A percentile compares a stretch with the other conserved stretches of the same genome.
These are phyloP conservation scores for Metarhizium guizhouense DNA, from an alignment of 2,329 filamentous ascomycete genomes.

Conservation along the genomic window DNA sequence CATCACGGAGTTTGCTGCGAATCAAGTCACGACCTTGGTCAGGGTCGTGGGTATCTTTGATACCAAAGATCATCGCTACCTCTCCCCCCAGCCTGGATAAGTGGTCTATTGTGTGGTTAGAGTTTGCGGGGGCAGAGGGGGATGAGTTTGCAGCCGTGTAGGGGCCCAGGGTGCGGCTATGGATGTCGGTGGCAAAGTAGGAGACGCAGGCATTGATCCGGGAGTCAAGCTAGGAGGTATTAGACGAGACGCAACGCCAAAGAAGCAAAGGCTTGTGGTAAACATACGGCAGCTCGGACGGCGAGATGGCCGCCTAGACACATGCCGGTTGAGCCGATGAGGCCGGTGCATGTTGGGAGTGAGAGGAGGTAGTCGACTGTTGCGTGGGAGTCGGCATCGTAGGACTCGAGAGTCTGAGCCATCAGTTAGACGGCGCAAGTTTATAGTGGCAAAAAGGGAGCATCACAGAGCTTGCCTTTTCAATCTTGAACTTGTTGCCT, in stretches of 20 bases:
- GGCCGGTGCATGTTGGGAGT: constrained; percentile 70
- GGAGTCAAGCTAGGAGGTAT: constrained; percentile 49
- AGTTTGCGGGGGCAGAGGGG: constrained; percentile 24
- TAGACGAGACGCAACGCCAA: not conserved
- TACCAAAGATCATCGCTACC: constrained; percentile 82
- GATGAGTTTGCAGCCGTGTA: constrained; percentile 39
- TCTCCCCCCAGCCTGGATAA: constrained; percentile 69
- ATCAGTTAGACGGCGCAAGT: not conserved
- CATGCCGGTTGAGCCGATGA: constrained; percentile 77
- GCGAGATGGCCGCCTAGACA: constrained; percentile 86
- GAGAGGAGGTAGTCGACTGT: constrained; percentile 62
- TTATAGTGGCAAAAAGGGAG: not conserved
- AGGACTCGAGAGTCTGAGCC: constrained; percentile 69
- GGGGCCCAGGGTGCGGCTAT: constrained; percentile 66
- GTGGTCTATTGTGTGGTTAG: constrained; percentile 43
- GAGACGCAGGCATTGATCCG: constrained; percentile 70
- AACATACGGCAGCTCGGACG: constrained; percentile 44
- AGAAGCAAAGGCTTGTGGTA: not conserved
- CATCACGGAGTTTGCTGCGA: constrained; percentile 69
- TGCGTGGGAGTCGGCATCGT: constrained; percentile 68
- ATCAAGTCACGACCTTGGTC: constrained; percentile 76
- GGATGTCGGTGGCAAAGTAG: constrained; percentile 91
- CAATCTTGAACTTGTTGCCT: constrained; percentile 79
- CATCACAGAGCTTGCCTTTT: constrained; percentile 45
- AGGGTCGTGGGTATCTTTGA: constrained; percentile 84